phyloP scores from a whole-genome alignment of 148 eudicot genomes.

The Rhododendron mucronatum region DNA sequence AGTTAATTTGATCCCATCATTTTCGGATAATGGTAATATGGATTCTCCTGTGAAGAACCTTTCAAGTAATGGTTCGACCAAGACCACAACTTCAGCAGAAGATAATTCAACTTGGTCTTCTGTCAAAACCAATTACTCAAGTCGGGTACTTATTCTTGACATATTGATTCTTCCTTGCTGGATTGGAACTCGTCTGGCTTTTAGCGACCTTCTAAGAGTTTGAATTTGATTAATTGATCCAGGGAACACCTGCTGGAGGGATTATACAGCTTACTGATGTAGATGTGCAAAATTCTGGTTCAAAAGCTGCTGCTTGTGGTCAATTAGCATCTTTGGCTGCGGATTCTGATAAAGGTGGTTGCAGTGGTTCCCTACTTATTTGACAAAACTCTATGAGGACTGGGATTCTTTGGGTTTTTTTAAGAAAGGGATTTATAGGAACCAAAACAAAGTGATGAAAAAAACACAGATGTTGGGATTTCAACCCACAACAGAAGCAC shows the following conservation, averaged over 20 bases:
- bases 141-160: slow-evolving; percentile 29
- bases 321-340: slow-evolving; percentile 67
- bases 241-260: slow-evolving; percentile 48
- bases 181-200: background rate
- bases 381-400: background rate
- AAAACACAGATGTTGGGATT: background rate
- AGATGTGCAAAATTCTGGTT: slow-evolving; percentile 60
- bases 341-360: slow-evolving; percentile 64
- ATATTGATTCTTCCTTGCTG: background rate
- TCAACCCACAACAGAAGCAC: background rate
- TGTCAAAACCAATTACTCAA: slow-evolving; percentile 23
- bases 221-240: slow-evolving; percentile 13
- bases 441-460: background rate
- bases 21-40: slow-evolving; percentile 20
- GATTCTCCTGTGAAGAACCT: slow-evolving; percentile 25
- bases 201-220: background rate
- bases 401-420: background rate
- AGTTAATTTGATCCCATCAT: slow-evolving; percentile 48
- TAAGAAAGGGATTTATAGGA: background rate
- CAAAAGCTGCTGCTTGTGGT: slow-evolving; percentile 91
- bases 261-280: slow-evolving; percentile 62
- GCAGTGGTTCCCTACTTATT: background rate
- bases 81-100: slow-evolving; percentile 16
- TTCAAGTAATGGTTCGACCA: slow-evolving; percentile 21
- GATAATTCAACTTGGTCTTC: slow-evolving; percentile 23